Conservation (phyloP, 164 flowering plant genomes). For the Aristolochia californica region DNA sequence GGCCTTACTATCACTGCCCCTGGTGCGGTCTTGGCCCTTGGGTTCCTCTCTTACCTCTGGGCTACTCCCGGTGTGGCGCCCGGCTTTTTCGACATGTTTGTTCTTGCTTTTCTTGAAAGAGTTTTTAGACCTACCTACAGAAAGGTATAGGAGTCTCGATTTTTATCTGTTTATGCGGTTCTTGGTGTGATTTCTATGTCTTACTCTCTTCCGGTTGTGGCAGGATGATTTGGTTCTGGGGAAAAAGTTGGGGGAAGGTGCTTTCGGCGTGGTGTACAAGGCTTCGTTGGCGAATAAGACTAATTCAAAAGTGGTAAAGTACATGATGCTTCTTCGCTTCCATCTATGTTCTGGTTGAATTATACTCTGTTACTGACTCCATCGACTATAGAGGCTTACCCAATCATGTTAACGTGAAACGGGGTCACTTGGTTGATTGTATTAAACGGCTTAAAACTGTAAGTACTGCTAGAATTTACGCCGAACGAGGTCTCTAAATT, state of each 20-base stretch:
- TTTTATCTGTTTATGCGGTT: background rate
- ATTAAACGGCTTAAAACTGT: no score
- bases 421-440: no score
- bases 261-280: constrained; percentile 83
- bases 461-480: no score
- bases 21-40: constrained; percentile 67
- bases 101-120: constrained; percentile 87
- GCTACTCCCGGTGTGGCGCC: constrained; percentile 99
- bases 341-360: no score
- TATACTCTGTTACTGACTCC: no score
- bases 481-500: no score
- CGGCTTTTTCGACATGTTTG: constrained; percentile 97
- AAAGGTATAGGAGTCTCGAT: constrained; percentile 38
- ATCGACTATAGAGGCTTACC: no score
- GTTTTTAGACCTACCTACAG: constrained; percentile 69
- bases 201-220: constrained; percentile 3
- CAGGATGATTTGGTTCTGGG: constrained; percentile 93
- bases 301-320: constrained; percentile 1
- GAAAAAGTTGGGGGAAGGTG: constrained; percentile 94
- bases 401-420: no score
- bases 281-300: constrained; percentile 48
- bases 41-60: constrained; percentile 88
- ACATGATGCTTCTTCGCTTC: background rate
- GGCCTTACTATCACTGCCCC: constrained; percentile 69
- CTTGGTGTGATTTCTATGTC: background rate